Conservation (phyloP, 202 grass and related monocot species). For the Brachypodium distachyon region DNA sequence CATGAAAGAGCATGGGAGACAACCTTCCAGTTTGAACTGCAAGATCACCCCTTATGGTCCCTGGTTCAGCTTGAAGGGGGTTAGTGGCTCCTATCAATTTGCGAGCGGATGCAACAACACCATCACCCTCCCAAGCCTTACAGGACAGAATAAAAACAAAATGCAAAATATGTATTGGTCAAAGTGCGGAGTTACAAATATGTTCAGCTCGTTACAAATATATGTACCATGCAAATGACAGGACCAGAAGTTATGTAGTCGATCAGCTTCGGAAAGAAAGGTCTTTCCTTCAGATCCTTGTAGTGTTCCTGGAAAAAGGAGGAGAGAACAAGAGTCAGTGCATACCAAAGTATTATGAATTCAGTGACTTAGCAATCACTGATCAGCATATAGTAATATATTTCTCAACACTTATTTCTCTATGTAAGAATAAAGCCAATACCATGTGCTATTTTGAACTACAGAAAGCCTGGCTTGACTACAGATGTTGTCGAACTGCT, state of each 20-base stretch:
- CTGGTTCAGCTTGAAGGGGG: slow-evolving; percentile 95
- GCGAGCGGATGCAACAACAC: slow-evolving; percentile 89
- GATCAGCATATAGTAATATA: not conserved
- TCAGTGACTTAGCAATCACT: not conserved
- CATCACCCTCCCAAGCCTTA: slow-evolving; percentile 86
- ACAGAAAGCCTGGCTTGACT: not conserved
- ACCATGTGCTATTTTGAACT: not conserved
- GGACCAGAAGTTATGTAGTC: slow-evolving; percentile 93
- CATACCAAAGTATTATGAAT: not conserved
- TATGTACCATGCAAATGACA: slow-evolving; percentile 98
- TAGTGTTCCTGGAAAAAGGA: slow-evolving; percentile 74
- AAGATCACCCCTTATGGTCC: slow-evolving; percentile 91
- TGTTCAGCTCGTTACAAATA: not conserved
- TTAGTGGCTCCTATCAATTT: slow-evolving; percentile 94
- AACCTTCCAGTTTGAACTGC: slow-evolving; percentile 97
- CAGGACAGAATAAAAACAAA: slow-evolving; percentile 14
- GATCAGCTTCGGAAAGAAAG: slow-evolving; percentile 76
- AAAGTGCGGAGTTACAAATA: not conserved
- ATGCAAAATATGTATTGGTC: not conserved
- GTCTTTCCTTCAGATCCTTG: slow-evolving; percentile 80
- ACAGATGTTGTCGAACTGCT: not conserved
- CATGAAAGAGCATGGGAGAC: not conserved
- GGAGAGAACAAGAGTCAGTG: not conserved
- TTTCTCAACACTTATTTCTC: not conserved
- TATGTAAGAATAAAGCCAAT: not conserved